phyloP scores from a whole-genome alignment of 2,329 filamentous ascomycete species.

The Stachybotrys chartarum region DNA sequence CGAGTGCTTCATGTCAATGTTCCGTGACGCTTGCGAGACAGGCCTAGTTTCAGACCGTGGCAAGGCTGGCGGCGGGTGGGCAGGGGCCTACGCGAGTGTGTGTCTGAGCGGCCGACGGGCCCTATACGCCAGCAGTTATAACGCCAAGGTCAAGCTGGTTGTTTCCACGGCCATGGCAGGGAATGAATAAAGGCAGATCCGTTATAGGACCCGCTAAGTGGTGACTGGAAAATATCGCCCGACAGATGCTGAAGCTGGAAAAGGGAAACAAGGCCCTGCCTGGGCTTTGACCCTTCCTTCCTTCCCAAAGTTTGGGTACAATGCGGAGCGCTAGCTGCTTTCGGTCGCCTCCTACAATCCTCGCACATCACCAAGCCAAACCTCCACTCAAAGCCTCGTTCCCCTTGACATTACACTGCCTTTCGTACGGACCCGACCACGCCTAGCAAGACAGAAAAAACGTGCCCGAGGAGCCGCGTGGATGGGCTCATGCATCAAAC shows the following conservation, averaged over 20 bases:
- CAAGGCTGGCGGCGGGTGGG: neutral
- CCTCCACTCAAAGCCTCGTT: no score
- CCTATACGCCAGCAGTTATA: neutral
- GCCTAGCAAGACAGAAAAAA: no score
- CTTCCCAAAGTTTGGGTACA: no score
- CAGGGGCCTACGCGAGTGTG: neutral
- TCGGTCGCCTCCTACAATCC: no score
- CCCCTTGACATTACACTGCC: no score
- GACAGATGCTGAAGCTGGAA: neutral
- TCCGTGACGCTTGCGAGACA: constrained; percentile 25
- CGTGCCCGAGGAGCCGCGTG: no score
- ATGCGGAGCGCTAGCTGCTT: no score
- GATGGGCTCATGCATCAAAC: neutral
- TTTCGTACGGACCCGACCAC: no score
- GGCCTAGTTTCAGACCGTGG: constrained; percentile 19
- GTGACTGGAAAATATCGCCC: neutral
- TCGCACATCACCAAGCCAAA: no score
- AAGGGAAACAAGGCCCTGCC: no score
- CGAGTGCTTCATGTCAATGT: constrained; percentile 18
- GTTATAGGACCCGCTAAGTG: neutral
- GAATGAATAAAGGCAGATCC: neutral
- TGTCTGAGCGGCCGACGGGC: neutral
- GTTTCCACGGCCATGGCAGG: neutral
- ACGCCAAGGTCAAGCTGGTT: neutral
- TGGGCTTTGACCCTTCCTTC: no score